phyloP scores from a whole-genome alignment of 2,329 filamentous ascomycete species.

The Thelonectria rubi region DNA sequence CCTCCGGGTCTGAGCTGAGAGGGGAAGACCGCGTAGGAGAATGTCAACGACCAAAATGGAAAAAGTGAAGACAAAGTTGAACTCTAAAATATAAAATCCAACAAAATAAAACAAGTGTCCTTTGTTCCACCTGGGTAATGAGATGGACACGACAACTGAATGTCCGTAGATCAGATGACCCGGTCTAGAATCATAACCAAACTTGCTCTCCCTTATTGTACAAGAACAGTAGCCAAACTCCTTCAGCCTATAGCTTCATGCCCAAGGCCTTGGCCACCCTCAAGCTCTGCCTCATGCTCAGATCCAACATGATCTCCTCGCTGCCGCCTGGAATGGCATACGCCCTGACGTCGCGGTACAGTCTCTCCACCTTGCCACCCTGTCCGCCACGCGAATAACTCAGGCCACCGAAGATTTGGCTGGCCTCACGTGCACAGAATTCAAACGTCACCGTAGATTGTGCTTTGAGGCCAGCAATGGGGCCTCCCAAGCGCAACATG shows the following conservation, averaged over 20 bases:
- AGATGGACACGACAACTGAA: too few species aligned
- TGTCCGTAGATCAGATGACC: too few species aligned
- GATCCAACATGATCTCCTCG: slow-evolving; percentile 98
- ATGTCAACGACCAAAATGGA: too few species aligned
- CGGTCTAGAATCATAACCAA: too few species aligned
- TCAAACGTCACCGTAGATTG: slow-evolving; percentile 95
- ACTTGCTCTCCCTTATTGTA: not conserved
- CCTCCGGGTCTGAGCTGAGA: too few species aligned
- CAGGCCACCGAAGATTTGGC: slow-evolving; percentile 95
- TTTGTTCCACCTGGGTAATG: too few species aligned
- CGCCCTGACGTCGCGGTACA: slow-evolving; percentile 94
- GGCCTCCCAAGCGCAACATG: slow-evolving; percentile 93
- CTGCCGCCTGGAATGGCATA: slow-evolving; percentile 96
- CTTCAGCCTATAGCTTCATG: slow-evolving; percentile 81
- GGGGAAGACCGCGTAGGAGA: too few species aligned
- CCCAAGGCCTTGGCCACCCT: slow-evolving; percentile 89
- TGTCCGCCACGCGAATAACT: slow-evolving; percentile 94
- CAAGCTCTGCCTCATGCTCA: slow-evolving; percentile 91
- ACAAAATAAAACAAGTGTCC: too few species aligned
- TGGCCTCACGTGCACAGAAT: slow-evolving; percentile 95
- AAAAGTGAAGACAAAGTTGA: too few species aligned
- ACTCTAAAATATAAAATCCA: too few species aligned
- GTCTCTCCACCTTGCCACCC: slow-evolving; percentile 91
- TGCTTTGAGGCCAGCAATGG: slow-evolving; percentile 93
- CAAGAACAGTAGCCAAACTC: not conserved